Evolutionary conservation across 2,329 filamentous ascomycete genomes (phyloP), one percentile per base, ranked within the genome.

Genomic region (Apiospora phragmitis): DNA sequence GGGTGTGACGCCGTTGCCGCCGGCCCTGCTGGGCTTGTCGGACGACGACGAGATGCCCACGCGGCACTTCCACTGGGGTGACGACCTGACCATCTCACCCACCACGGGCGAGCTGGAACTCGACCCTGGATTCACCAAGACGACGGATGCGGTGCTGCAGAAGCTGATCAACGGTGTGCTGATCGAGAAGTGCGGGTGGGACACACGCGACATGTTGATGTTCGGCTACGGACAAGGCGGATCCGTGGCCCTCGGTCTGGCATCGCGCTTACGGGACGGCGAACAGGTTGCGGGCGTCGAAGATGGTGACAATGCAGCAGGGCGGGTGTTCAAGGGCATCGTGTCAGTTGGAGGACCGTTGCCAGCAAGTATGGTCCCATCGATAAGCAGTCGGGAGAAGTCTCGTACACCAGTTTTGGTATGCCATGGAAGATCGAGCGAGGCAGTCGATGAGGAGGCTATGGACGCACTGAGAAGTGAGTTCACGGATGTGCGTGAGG

Each of bases 171-270:
- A 79, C 8, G 84, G 82, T 1, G 82, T 85, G 0, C 79, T 93
- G 3, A 74, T 92, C 1, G 77, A 75, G 1, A 84, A 83, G 71
- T 91, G 88, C 73, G 90, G 90, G 16, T 93, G 91, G 85, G 84
- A 84, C 24, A 78, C 82, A 67, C 81, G 82, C 71, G 90, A 93
- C 74, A 84, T 93, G 35, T 77, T 92, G 72, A 79, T 93, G 67
- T 89, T 92, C 73, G 91, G 91, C 29, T 91, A 90, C 73, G 91
- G 90, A 3, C 91, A 93, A 79, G 91, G 91, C 41, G 91, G 89
- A 1, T 89, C 89, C 68, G 80, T 90, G 29, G 91, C 88, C 1
- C 80, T 93, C 66, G 87, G 87, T 6, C 78, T 88, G 62, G 87
- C 88, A 1, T 83, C 87, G 24, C 81, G 82, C 69, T 72, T 89